These are phyloP conservation scores for Pseudomonodictys pantanalensis DNA, from an alignment of 495 filamentous ascomycete species.

Conservation along the genomic window DNA sequence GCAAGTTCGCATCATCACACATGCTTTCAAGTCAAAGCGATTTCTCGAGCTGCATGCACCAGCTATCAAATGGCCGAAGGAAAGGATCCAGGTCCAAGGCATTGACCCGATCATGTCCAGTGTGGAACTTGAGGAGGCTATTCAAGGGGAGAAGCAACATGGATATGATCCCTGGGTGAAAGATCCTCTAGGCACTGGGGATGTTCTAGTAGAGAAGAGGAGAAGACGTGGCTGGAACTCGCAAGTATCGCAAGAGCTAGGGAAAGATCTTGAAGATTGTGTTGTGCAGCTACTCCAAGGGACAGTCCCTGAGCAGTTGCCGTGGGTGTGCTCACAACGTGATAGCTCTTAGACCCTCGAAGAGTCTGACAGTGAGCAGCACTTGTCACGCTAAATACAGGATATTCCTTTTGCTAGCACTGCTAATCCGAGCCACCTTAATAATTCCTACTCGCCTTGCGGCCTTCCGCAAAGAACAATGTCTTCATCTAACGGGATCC, in stretches of 20 bases:
- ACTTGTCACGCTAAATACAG: too few species aligned
- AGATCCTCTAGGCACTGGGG: slow-evolving; percentile 34
- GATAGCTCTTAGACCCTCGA: slow-evolving; percentile 1
- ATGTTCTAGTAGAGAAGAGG: slow-evolving; percentile 34
- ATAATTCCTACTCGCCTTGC: neutral
- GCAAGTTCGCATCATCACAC: slow-evolving; percentile 38
- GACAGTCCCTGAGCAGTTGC: neutral
- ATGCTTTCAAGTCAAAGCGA: slow-evolving; percentile 41
- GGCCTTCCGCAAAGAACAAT: slow-evolving; percentile 73
- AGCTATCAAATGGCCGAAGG: slow-evolving; percentile 39
- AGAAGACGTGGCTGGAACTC: slow-evolving; percentile 32
- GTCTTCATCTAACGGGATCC: slow-evolving; percentile 73
- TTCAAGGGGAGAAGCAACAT: slow-evolving; percentile 28
- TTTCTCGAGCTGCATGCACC: slow-evolving; percentile 40
- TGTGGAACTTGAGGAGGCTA: slow-evolving; percentile 29
- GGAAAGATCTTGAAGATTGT: slow-evolving; percentile 2
- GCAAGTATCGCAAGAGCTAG: slow-evolving; percentile 2
- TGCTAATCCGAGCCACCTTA: neutral
- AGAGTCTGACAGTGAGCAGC: neutral
- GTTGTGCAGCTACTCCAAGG: slow-evolving; percentile 1
- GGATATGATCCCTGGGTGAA: slow-evolving; percentile 31
- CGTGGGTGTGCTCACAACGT: slow-evolving; percentile 5
- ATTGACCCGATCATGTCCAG: slow-evolving; percentile 37
- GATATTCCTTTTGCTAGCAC: too few species aligned
- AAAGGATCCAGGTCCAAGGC: slow-evolving; percentile 36